These are phyloP conservation scores for Ustilago shanxiensis DNA, from an alignment of 1,284 basidiomycete species.

Conservation along the genomic window DNA sequence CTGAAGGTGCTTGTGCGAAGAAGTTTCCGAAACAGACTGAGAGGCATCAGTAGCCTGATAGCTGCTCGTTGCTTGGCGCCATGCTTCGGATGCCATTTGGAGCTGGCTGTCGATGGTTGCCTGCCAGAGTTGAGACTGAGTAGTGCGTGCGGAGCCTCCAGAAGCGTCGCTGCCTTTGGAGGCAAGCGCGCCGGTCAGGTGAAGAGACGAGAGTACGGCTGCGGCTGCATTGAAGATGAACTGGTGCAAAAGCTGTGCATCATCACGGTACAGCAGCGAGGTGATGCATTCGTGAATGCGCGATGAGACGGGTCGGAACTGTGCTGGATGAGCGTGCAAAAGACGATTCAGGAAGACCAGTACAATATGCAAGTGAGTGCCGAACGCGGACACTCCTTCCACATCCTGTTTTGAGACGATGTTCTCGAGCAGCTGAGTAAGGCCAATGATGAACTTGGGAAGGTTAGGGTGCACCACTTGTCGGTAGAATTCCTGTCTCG, in stretches of 20 bases:
- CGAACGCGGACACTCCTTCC: conserved; percentile 13
- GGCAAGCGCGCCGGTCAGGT: conserved; percentile 53
- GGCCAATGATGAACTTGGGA: conserved; percentile 23
- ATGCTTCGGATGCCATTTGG: conserved; percentile 29
- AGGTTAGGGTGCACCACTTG: conserved; percentile 54
- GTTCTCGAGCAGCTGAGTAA: conserved; percentile 31
- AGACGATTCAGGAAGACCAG: conserved; percentile 33
- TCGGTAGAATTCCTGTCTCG: conserved; percentile 54
- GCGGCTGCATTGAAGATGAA: conserved; percentile 33
- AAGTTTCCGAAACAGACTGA: background rate
- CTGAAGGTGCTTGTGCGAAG: conserved; percentile 21
- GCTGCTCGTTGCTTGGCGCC: conserved; percentile 39
- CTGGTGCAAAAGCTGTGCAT: conserved; percentile 8
- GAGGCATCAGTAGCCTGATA: conserved; percentile 15
- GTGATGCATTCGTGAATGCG: conserved; percentile 43
- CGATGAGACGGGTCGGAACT: conserved; percentile 48
- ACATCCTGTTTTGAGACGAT: conserved; percentile 7
- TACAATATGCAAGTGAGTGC: conserved; percentile 19
- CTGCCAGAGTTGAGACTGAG: conserved; percentile 59
- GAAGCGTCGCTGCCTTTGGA: conserved; percentile 44
- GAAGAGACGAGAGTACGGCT: conserved; percentile 46
- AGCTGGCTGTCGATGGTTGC: conserved; percentile 42
- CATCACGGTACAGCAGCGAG: conserved; percentile 39
- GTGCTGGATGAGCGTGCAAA: conserved; percentile 39
- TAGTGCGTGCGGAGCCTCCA: conserved; percentile 38